phyloP scores from a whole-genome alignment of 1,284 basidiomycete genomes.

The Pseudozyma pruni region DNA sequence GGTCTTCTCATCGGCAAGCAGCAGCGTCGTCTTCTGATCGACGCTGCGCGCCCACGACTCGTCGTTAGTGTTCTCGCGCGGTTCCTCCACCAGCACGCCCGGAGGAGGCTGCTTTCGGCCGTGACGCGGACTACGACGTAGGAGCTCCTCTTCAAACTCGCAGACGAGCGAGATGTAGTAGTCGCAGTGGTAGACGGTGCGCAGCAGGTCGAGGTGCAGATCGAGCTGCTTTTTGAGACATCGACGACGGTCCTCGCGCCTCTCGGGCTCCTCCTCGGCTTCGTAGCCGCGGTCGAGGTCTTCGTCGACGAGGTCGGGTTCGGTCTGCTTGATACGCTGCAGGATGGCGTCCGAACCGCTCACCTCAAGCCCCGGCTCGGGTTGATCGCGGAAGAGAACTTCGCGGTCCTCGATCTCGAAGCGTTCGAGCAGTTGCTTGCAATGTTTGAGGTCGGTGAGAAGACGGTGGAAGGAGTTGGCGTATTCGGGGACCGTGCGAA shows the following conservation, averaged over 20 bases:
- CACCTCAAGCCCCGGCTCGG: slow-evolving; percentile 38
- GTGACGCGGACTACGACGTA: slow-evolving; percentile 51
- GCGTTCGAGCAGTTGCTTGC: slow-evolving; percentile 44
- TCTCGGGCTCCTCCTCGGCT: slow-evolving; percentile 26
- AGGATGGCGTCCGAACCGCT: slow-evolving; percentile 41
- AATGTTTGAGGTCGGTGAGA: slow-evolving; percentile 51
- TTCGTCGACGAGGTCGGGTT: slow-evolving; percentile 18
- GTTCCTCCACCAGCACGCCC: slow-evolving; percentile 33
- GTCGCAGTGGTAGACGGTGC: slow-evolving; percentile 62
- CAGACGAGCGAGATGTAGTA: slow-evolving; percentile 62
- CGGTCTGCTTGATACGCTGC: slow-evolving; percentile 26
- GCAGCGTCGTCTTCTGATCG: slow-evolving; percentile 52
- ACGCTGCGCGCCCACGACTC: slow-evolving; percentile 58
- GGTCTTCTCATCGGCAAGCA: slow-evolving; percentile 35
- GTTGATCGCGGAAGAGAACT: slow-evolving; percentile 40
- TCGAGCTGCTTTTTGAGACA: slow-evolving; percentile 60
- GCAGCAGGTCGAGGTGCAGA: slow-evolving; percentile 59
- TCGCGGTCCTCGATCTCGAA: slow-evolving; percentile 56
- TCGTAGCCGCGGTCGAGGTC: slow-evolving; percentile 43
- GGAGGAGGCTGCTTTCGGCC: slow-evolving; percentile 45
- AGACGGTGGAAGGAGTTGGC: slow-evolving; percentile 56
- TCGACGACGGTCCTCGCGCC: slow-evolving; percentile 35
- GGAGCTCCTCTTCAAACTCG: slow-evolving; percentile 64
- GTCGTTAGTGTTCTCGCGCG: slow-evolving; percentile 42
- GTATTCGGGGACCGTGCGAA: slow-evolving; percentile 55